Conservation (phyloP, 2,329 filamentous ascomycete genomes). For the Fusarium multiceps region DNA sequence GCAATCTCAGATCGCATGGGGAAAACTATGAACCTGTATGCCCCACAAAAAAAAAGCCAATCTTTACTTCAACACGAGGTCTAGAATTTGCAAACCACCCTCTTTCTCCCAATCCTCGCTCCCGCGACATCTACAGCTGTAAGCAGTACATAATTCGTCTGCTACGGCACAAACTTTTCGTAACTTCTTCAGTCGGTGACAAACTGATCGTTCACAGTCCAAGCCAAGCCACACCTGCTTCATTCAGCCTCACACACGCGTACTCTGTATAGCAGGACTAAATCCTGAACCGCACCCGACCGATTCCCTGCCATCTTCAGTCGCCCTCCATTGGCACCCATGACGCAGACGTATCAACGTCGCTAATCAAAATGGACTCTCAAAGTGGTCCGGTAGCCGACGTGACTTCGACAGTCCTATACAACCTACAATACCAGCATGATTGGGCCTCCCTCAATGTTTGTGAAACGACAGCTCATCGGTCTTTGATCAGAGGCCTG, state of each 20-base stretch:
- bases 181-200: neutral
- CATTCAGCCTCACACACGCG: slow-evolving; percentile 14
- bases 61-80: slow-evolving; percentile 9
- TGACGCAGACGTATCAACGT: slow-evolving; percentile 3
- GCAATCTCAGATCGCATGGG: no score
- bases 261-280: slow-evolving; percentile 7
- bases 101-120: neutral
- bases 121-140: neutral
- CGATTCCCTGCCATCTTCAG: neutral
- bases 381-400: slow-evolving; percentile 30
- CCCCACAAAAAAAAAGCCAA: slow-evolving; percentile 34
- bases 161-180: neutral
- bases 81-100: slow-evolving; percentile 18
- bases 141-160: neutral
- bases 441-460: slow-evolving; percentile 74
- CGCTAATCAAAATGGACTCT: slow-evolving; percentile 27
- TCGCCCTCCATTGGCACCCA: slow-evolving; percentile 9
- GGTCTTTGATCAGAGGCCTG: slow-evolving; percentile 77
- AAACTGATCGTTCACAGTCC: neutral
- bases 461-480: slow-evolving; percentile 59
- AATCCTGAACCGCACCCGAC: neutral
- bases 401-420: slow-evolving; percentile 63
- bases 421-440: slow-evolving; percentile 81
- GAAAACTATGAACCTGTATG: no score
- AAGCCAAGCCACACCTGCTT: neutral